Conservation (phyloP, 164 flowering plant species). For the Hamamelis virginiana region DNA sequence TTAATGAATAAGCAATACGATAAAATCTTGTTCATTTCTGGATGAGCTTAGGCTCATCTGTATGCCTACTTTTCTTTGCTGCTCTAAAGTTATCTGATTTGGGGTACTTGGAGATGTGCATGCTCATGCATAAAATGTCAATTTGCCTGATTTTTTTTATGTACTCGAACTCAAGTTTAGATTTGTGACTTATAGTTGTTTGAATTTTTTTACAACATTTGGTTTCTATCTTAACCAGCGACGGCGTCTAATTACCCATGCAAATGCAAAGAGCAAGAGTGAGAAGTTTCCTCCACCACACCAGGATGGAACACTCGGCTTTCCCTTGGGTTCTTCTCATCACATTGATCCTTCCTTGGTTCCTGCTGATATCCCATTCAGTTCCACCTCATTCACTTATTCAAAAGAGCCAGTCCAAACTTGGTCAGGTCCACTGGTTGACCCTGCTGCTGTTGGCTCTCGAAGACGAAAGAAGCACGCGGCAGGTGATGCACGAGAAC, state of each 20-base stretch:
- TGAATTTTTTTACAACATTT: not conserved
- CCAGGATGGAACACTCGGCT: conserved; percentile 47
- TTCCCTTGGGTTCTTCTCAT: conserved; percentile 37
- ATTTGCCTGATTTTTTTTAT: no score
- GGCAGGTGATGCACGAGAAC: conserved; percentile 10
- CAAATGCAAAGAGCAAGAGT: conserved; percentile 57
- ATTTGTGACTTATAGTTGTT: not conserved
- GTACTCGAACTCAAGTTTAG: not conserved
- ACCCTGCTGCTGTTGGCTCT: conserved; percentile 17
- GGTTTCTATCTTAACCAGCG: conserved; percentile 27
- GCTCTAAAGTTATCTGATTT: no score
- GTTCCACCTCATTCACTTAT: conserved; percentile 30
- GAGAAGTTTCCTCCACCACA: conserved; percentile 59
- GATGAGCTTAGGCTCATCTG: no score
- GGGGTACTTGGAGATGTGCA: no score
- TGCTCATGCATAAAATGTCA: no score
- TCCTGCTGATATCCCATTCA: conserved; percentile 35
- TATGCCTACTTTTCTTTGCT: no score
- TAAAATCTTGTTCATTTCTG: no score
- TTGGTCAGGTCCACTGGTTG: conserved; percentile 36
- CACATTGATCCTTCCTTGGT: conserved; percentile 33
- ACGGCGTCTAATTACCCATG: conserved; percentile 39
- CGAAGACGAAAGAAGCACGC: conserved; percentile 19
- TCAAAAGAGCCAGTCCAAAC: conserved; percentile 34
- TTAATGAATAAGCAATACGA: no score